Percentiles rank a stretch among this genome's conserved stretches.
phyloP scores from a whole-genome alignment of 2,329 filamentous ascomycete genomes.

The Penicillium vulpinum region DNA sequence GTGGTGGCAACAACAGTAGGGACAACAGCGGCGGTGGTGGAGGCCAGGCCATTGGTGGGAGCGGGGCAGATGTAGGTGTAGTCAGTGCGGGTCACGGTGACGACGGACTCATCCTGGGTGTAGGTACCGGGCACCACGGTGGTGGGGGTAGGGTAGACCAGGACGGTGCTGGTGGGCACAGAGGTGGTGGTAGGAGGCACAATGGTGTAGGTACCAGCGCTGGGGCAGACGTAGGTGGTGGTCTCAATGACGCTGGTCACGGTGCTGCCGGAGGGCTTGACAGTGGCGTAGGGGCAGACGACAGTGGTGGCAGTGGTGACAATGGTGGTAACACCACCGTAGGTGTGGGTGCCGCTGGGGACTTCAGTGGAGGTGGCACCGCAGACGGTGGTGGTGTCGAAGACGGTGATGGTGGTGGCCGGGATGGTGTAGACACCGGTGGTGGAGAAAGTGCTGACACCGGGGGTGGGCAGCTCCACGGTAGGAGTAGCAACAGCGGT shows the following conservation, averaged over 20 bases:
- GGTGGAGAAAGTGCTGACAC: slow-evolving; percentile 58
- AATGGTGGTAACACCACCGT: slow-evolving; percentile 71
- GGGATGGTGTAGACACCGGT: slow-evolving; percentile 75
- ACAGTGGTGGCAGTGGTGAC: slow-evolving; percentile 67
- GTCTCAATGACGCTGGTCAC: slow-evolving; percentile 67
- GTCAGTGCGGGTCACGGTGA: slow-evolving; percentile 68
- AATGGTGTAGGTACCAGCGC: slow-evolving; percentile 73
- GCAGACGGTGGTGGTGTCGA: slow-evolving; percentile 66
- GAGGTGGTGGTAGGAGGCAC: slow-evolving; percentile 63
- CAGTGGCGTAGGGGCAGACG: slow-evolving; percentile 68
- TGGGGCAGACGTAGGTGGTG: slow-evolving; percentile 73
- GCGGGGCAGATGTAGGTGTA: slow-evolving; percentile 72
- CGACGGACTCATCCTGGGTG: slow-evolving; percentile 64
- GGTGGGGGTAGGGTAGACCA: slow-evolving; percentile 65
- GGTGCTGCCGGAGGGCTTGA: slow-evolving; percentile 57
- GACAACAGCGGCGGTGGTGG: slow-evolving; percentile 28
- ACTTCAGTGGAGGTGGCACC: slow-evolving; percentile 63
- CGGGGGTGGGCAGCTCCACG: slow-evolving; percentile 47
- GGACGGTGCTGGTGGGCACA: slow-evolving; percentile 53
- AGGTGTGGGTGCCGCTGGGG: slow-evolving; percentile 64
- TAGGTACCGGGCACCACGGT: slow-evolving; percentile 70
- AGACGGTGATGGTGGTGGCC: slow-evolving; percentile 68
- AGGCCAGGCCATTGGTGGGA: slow-evolving; percentile 44
- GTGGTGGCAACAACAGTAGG: slow-evolving; percentile 22
- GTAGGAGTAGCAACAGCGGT: slow-evolving; percentile 17